Conservation (phyloP, 2,329 filamentous ascomycete genomes). For the Penicillium sp. region DNA sequence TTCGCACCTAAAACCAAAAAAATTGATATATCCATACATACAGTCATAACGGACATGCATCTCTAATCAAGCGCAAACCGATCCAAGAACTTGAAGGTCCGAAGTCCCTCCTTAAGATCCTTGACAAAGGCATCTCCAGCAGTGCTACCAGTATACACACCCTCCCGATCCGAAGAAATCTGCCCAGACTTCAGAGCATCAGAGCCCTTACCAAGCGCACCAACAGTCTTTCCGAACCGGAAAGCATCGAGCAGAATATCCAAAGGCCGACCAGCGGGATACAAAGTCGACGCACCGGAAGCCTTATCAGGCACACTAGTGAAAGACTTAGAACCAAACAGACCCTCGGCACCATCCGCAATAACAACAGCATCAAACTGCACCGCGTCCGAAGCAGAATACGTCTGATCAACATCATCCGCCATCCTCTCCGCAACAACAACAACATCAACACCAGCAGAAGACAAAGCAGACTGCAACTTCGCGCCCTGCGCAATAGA, state of each 20-base stretch:
- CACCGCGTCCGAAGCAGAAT: slow-evolving; percentile 59
- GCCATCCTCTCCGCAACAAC: slow-evolving; percentile 61
- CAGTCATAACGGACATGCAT: background rate
- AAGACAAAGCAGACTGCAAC: slow-evolving; percentile 47
- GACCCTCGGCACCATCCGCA: slow-evolving; percentile 50
- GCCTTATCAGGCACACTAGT: slow-evolving; percentile 24
- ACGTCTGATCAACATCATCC: slow-evolving; percentile 60
- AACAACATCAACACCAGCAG: slow-evolving; percentile 53
- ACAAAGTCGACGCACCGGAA: slow-evolving; percentile 55
- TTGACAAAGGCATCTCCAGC: slow-evolving; percentile 43
- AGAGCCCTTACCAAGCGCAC: slow-evolving; percentile 52
- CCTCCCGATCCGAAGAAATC: slow-evolving; percentile 39
- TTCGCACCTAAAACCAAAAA: background rate
- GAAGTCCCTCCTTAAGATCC: slow-evolving; percentile 58
- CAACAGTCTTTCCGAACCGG: slow-evolving; percentile 69
- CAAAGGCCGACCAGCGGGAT: slow-evolving; percentile 60
- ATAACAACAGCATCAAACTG: slow-evolving; percentile 55
- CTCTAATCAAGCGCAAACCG: slow-evolving; percentile 52
- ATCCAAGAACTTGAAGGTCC: slow-evolving; percentile 64
- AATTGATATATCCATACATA: slow-evolving; percentile 3
- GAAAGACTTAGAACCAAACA: slow-evolving; percentile 46
- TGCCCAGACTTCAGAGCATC: slow-evolving; percentile 44
- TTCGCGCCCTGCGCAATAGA: slow-evolving; percentile 51
- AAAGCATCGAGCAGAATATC: slow-evolving; percentile 64
- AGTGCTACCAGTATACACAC: slow-evolving; percentile 35